phyloP scores from a whole-genome alignment of 2,329 filamentous ascomycete species.

The Cladosporium velox region DNA sequence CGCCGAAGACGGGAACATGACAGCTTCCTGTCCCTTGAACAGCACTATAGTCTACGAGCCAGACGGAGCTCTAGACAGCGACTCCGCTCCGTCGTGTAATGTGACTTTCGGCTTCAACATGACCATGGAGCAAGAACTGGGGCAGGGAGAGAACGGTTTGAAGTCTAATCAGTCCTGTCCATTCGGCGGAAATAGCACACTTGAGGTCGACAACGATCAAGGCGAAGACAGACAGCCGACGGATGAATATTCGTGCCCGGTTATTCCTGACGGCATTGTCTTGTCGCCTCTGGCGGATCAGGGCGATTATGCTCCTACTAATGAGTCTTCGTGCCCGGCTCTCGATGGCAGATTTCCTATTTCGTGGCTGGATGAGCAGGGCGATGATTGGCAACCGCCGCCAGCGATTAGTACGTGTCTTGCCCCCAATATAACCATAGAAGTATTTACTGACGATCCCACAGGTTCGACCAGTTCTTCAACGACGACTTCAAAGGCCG shows the following conservation, averaged over 20 bases:
- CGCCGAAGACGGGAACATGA: constrained; percentile 15
- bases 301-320: not conserved
- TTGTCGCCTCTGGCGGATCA: not conserved
- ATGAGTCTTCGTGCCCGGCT: not conserved
- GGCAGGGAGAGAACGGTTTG: constrained; percentile 8
- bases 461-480: not conserved
- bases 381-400: not conserved
- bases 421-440: not conserved
- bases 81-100: not conserved
- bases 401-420: not conserved
- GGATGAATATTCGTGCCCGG: not conserved
- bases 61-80: constrained; percentile 5
- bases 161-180: not conserved
- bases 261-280: not conserved
- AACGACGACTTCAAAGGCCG: not conserved
- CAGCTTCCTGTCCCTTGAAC: not conserved
- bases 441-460: not conserved
- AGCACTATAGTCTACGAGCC: constrained; percentile 1
- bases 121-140: not conserved
- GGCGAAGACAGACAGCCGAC: constrained; percentile 12
- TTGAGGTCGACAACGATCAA: constrained; percentile 11
- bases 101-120: not conserved
- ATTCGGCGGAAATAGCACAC: not conserved
- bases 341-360: not conserved
- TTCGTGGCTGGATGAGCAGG: constrained; percentile 13